Base-by-base conservation (phyloP, 2,329 filamentous ascomycete genomes). In the Rhynchosporium graminicola region DNA sequence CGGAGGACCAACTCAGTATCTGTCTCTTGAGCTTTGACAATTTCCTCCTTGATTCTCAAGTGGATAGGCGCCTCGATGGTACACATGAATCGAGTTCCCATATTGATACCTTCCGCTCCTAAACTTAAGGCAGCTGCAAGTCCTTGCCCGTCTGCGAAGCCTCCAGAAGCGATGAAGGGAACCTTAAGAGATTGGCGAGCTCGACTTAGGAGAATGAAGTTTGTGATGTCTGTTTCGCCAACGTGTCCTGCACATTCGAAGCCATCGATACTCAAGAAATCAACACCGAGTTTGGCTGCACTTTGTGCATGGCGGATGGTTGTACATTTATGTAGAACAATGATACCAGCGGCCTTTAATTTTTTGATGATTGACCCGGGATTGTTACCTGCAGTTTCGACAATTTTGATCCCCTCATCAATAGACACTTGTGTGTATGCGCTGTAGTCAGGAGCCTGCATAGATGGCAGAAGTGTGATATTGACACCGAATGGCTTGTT, bases 71-170 rank as follows among this genome's bases (percentile, higher is more conserved):
- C 88, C 78, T 98, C 95, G 50, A 94, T 82, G 0, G 95, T 98
- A 80, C 90, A 94, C 91, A 98, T 96, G 80, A 98, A 98, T 46
- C 95, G 83, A 9, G 95, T 99, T 62, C 95, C 95, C 95, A 99
- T 99, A 79, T 99, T 99, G 79, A 98, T 88, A 66, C 95, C 95
- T 75, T 91, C 91, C 0, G 95, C 95, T 42, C 95, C 95, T 12
- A 99, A 83, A 46, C 89, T 88, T 69, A 99, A 80, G 6, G 95
- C 95, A 1, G 94, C 95, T 0, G 95, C 95, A 26, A 99, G 83
- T 4, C 95, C 95, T 72, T 96, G 86, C 0, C 95, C 95, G 75
- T 99, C 95, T 10, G 92, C 94, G 74, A 98, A 98, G 2, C 95
- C 95, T 61, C 95, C 95, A 1, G 90, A 96, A 0, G 95, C 95